Percentiles rank a stretch among this genome's conserved stretches.
These are phyloP conservation scores for Ilex aquifolium DNA, from an alignment of 257 asterid genomes.

Conservation along the genomic window DNA sequence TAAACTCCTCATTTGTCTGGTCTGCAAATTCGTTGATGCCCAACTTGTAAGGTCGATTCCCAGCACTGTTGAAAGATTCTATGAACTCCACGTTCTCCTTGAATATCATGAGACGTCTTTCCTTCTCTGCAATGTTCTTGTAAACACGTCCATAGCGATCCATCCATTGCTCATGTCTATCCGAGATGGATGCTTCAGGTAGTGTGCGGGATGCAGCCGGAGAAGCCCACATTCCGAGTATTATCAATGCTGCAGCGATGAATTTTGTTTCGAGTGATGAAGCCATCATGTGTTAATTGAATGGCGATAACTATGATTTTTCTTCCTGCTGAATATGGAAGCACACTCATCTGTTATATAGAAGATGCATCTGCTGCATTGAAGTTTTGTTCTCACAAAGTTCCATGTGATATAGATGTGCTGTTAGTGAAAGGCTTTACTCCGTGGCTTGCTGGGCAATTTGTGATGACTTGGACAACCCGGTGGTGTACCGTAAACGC, in stretches of 20 bases:
- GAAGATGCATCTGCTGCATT: too few species aligned
- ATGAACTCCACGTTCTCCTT: not conserved
- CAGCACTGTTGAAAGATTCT: not conserved
- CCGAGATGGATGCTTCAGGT: constrained; percentile 8
- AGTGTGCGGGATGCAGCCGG: not conserved
- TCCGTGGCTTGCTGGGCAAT: too few species aligned
- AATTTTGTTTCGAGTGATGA: not conserved
- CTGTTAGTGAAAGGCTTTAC: too few species aligned
- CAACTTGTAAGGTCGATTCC: not conserved
- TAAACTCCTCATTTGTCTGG: not conserved
- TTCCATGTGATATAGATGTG: too few species aligned
- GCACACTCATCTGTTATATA: too few species aligned
- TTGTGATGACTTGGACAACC: too few species aligned
- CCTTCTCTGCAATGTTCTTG: not conserved
- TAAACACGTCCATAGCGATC: not conserved
- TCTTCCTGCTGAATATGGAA: too few species aligned
- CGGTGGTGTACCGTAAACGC: too few species aligned
- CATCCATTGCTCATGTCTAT: constrained; percentile 35
- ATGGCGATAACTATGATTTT: too few species aligned
- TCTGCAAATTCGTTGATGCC: not conserved
- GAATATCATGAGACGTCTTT: not conserved
- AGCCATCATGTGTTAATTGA: not conserved
- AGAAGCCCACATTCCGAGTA: not conserved
- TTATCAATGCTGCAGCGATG: not conserved
- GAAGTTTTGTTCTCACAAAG: too few species aligned